phyloP scores from a whole-genome alignment of 208 protist genomes.

The Leishmania guyanensis region DNA sequence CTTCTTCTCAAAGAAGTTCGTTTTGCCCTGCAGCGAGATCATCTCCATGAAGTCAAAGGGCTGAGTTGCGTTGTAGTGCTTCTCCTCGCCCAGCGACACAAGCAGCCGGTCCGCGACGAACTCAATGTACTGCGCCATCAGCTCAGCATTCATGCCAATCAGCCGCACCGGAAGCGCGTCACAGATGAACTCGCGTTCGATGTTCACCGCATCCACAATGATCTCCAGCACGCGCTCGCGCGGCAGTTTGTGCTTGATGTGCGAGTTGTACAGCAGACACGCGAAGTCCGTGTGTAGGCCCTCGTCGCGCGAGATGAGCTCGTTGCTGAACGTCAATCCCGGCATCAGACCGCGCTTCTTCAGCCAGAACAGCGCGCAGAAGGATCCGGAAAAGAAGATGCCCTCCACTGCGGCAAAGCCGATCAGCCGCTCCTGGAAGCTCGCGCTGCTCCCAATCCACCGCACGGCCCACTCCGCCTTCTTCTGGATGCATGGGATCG shows the following conservation, averaged over 20 bases:
- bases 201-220: slow-evolving; percentile 94
- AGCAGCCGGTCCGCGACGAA: slow-evolving; percentile 99
- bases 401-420: slow-evolving; percentile 99
- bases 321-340: slow-evolving; percentile 98
- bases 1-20: slow-evolving; percentile 99
- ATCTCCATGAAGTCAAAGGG: slow-evolving; percentile 99
- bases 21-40: slow-evolving; percentile 98
- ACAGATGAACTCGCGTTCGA: slow-evolving; percentile 98
- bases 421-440: slow-evolving; percentile 97
- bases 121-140: slow-evolving; percentile 99
- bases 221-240: slow-evolving; percentile 85
- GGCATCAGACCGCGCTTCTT: slow-evolving; percentile 99
- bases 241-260: slow-evolving; percentile 94
- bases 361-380: slow-evolving; percentile 99
- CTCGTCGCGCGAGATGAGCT: slow-evolving; percentile 99
- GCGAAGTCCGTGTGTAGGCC: slow-evolving; percentile 99
- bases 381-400: slow-evolving; percentile 99
- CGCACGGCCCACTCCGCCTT: slow-evolving; percentile 99
- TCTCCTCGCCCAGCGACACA: slow-evolving; percentile 93
- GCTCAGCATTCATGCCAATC: slow-evolving; percentile 98
- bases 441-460: slow-evolving; percentile 75
- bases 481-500: slow-evolving; percentile 95
- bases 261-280: slow-evolving; percentile 95
- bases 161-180: slow-evolving; percentile 97
- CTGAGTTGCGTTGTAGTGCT: slow-evolving; percentile 97